Evolutionary conservation across 257 asterid genomes (phyloP).

Genomic region (Perilla frutescens): DNA sequence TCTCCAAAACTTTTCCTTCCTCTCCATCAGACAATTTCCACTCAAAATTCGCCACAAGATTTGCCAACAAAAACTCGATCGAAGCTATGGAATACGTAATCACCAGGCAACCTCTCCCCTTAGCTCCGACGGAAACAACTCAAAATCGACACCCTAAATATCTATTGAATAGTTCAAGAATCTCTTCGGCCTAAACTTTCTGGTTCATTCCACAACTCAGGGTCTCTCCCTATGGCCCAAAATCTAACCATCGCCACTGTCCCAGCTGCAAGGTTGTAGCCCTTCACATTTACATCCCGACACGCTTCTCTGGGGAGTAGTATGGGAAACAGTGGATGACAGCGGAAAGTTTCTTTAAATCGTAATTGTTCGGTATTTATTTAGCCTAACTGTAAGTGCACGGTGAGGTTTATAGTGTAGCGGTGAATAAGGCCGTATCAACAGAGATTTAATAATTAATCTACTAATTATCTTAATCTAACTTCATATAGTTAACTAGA

Average conservation of each 20-base stretch:
- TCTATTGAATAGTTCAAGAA: slow-evolving; percentile 33
- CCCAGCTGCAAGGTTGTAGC: slow-evolving; percentile 13
- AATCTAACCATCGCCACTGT: slow-evolving; percentile 28
- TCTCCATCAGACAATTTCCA: slow-evolving; percentile 45
- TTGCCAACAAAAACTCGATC: slow-evolving; percentile 33
- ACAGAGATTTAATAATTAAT: no score
- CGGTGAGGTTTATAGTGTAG: no score
- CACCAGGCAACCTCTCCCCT: slow-evolving; percentile 39
- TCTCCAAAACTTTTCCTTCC: slow-evolving; percentile 43
- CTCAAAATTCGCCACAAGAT: slow-evolving; percentile 44
- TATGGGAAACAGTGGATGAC: slow-evolving; percentile 27
- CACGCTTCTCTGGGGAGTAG: slow-evolving; percentile 21
- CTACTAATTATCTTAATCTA: no score
- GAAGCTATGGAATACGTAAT: not conserved
- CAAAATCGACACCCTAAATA: slow-evolving; percentile 44
- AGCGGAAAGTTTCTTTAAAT: slow-evolving; percentile 29
- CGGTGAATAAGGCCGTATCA: no score
- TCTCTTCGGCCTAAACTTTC: slow-evolving; percentile 45
- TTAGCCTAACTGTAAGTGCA: no score
- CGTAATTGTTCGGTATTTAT: no score
- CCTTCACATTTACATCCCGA: slow-evolving; percentile 25
- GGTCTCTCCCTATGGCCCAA: slow-evolving; percentile 47
- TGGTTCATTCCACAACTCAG: slow-evolving; percentile 36
- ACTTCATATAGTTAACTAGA: no score
- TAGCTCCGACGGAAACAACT: slow-evolving; percentile 57